Base-by-base conservation (phyloP, 2,329 filamentous ascomycete species). In the Colletotrichum sp. region DNA sequence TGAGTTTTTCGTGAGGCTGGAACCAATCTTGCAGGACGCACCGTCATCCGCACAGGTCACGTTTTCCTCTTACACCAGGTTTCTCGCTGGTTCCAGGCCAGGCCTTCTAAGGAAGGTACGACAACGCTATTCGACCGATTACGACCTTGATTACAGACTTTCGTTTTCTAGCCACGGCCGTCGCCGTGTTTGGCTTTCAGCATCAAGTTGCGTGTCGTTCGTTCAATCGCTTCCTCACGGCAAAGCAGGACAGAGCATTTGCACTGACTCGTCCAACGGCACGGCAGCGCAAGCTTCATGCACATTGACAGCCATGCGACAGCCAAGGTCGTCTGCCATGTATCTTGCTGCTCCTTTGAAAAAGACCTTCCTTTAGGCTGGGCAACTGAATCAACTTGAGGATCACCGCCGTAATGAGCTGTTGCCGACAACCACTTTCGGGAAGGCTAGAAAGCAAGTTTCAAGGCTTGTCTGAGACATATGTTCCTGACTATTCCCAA, bases 401-500 rank as follows among this genome's bases (percentile, higher is more conserved):
- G 39, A 56, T 69, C 65, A 32, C 28, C 65, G 43, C 28, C 65
- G 30, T 30, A 61, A 60, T 32, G 56, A 74, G 65, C 34, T 70
- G 65, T 58, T 69, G 73, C 36, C 70, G 60, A 28, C 27, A 60
- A 62, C 32, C 64, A 65, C 61, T 64, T 69, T 48, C 39, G 56
- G 58, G 60, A 75, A 70, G 25, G 71, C 65, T 39, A 66, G 56
- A 36, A 74, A 74, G 70, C 70, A 75, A 28, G 30, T 70, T 56
- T 56, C 74, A 66, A 70, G 48, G 74, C 74, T 66, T 71, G 71
- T 76, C 66, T 75, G 71, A 71, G 74, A 71, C 74, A 76, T 18
- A 34, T 76, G 71, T 76, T 76, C 74, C 74, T 76, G 74, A 75
- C 74, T 75, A 76, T 75, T 70, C 60, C 74, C 71, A 76, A 75